phyloP scores from a whole-genome alignment of 257 asterid species.

The Gentiana macrophylla region DNA sequence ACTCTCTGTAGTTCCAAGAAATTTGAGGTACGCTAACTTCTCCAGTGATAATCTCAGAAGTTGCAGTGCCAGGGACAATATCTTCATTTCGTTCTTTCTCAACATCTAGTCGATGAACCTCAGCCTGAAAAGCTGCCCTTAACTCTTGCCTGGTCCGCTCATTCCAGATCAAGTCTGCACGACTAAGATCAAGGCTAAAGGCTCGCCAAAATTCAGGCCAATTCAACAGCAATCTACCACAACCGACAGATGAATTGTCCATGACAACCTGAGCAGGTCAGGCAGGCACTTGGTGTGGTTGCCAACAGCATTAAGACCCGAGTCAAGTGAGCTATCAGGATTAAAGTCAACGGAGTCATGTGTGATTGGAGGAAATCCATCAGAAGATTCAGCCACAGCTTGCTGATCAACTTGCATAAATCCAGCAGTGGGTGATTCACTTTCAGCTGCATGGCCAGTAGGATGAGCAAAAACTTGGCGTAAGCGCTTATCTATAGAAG shows the following conservation, averaged over 20 bases:
- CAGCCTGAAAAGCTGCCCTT: slow-evolving; percentile 87
- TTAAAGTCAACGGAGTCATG: slow-evolving; percentile 38
- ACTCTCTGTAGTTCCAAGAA: slow-evolving; percentile 96
- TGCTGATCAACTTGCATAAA: slow-evolving; percentile 36
- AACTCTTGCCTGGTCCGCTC: slow-evolving; percentile 98
- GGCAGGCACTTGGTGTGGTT: slow-evolving; percentile 51
- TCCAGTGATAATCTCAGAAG: slow-evolving; percentile 42
- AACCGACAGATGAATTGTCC: slow-evolving; percentile 84
- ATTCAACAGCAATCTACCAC: slow-evolving; percentile 89
- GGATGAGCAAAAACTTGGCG: slow-evolving; percentile 31
- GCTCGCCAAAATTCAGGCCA: slow-evolving; percentile 99
- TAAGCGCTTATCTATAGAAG: slow-evolving; percentile 32
- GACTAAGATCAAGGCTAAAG: slow-evolving; percentile 89
- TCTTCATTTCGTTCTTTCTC: slow-evolving; percentile 96
- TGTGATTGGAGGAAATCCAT: slow-evolving; percentile 25
- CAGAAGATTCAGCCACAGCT: slow-evolving; percentile 29
- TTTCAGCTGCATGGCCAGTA: slow-evolving; percentile 32
- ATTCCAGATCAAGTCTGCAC: slow-evolving; percentile 97
- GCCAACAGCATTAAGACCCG: slow-evolving; percentile 38
- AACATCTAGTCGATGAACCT: slow-evolving; percentile 88
- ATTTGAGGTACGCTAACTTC: slow-evolving; percentile 66
- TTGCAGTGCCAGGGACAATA: slow-evolving; percentile 75
- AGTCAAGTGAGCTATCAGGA: slow-evolving; percentile 26
- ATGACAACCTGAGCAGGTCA: slow-evolving; percentile 94
- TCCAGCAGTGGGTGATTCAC: slow-evolving; percentile 31